A percentile compares a stretch with the other conserved stretches of the same genome.
Conservation (phyloP, 1,139 yeast species). For the Lodderomyces orthopsilosis region DNA sequence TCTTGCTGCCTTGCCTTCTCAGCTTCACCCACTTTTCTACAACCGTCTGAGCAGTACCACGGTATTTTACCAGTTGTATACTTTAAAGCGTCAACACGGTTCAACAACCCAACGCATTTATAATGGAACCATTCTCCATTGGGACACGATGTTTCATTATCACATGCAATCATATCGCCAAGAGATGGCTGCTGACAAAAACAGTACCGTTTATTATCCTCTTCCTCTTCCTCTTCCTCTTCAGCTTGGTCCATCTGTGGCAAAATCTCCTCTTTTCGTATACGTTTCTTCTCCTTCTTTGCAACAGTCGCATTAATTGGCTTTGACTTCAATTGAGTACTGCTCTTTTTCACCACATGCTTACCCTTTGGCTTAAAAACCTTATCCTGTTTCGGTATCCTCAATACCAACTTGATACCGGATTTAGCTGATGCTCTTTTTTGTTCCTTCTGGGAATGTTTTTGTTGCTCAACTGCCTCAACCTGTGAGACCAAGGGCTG, state of each 20-base stretch:
- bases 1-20: slow-evolving; percentile 16
- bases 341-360: slow-evolving; percentile 5
- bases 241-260: slow-evolving; percentile 1
- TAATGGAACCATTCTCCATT: slow-evolving; percentile 53
- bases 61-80: slow-evolving; percentile 34
- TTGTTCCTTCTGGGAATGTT: slow-evolving; percentile 21
- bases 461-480: slow-evolving; percentile 39
- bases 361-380: slow-evolving; percentile 7
- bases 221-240: slow-evolving; percentile 16
- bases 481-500: slow-evolving; percentile 39
- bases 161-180: slow-evolving; percentile 51
- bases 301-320: not conserved
- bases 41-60: slow-evolving; percentile 43
- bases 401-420: slow-evolving; percentile 29
- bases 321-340: not conserved
- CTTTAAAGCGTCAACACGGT: slow-evolving; percentile 39
- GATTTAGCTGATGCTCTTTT: slow-evolving; percentile 13
- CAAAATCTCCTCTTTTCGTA: slow-evolving; percentile 5
- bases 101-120: slow-evolving; percentile 45
- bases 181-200: slow-evolving; percentile 45
- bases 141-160: slow-evolving; percentile 38
- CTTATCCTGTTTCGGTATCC: slow-evolving; percentile 21
- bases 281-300: slow-evolving; percentile 5
- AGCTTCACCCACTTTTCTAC: slow-evolving; percentile 23
- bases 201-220: slow-evolving; percentile 32